Conservation (phyloP, 768 basidiomycete species). For the Pisolithus tinctorius region DNA sequence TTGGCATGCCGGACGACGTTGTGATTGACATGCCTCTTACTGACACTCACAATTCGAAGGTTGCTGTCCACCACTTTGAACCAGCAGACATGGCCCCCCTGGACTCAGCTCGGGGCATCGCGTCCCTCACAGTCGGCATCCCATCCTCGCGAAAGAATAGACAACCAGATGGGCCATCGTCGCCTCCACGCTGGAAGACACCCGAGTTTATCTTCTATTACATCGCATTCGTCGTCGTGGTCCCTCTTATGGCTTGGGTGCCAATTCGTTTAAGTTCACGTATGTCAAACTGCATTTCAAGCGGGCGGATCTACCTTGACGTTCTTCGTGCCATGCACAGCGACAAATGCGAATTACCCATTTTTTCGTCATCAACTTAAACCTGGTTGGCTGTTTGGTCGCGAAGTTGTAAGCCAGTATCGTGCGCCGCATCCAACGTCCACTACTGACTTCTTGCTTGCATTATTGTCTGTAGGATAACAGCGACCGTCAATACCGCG, state of each 20-base stretch:
- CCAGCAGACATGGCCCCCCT: slow-evolving; percentile 7
- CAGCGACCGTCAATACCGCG: slow-evolving; percentile 85
- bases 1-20: slow-evolving; percentile 23
- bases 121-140: slow-evolving; percentile 49
- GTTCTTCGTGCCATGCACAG: slow-evolving; percentile 31
- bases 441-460: background rate
- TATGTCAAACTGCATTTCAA: slow-evolving; percentile 36
- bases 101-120: slow-evolving; percentile 26
- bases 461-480: slow-evolving; percentile 59
- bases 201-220: slow-evolving; percentile 78
- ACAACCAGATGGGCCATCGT: slow-evolving; percentile 19
- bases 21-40: slow-evolving; percentile 28
- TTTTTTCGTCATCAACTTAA: slow-evolving; percentile 53
- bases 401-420: slow-evolving; percentile 56
- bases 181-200: slow-evolving; percentile 66
- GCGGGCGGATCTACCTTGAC: slow-evolving; percentile 1
- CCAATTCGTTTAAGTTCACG: slow-evolving; percentile 67
- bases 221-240: slow-evolving; percentile 46
- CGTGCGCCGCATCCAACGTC: background rate
- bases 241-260: slow-evolving; percentile 74
- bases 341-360: slow-evolving; percentile 67
- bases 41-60: slow-evolving; percentile 19
- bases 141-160: slow-evolving; percentile 35
- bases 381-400: slow-evolving; percentile 76
- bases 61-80: slow-evolving; percentile 9